phyloP scores from a whole-genome alignment of 2,329 filamentous ascomycete genomes.

The Scedosporium minutisporum region DNA sequence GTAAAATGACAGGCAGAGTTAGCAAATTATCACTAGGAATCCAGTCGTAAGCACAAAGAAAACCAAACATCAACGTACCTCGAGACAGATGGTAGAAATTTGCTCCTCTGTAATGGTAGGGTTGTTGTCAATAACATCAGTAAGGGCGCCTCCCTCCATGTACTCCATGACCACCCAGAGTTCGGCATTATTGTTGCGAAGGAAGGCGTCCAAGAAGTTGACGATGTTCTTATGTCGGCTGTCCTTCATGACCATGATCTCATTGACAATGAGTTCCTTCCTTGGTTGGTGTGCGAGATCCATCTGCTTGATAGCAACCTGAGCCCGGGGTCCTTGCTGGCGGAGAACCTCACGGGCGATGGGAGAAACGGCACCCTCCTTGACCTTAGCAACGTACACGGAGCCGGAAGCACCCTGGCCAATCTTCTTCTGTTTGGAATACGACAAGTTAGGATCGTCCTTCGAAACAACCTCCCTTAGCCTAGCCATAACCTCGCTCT shows the following conservation, averaged over 20 bases:
- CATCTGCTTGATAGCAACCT: constrained; percentile 99
- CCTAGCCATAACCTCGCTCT: constrained; percentile 93
- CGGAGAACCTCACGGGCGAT: constrained; percentile 71
- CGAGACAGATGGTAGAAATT: constrained; percentile 91
- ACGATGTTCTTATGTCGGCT: constrained; percentile 97
- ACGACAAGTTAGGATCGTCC: constrained; percentile 87
- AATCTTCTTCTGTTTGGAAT: constrained; percentile 99
- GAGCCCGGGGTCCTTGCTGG: constrained; percentile 68
- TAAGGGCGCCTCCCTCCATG: constrained; percentile 96
- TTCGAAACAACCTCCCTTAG: constrained; percentile 91
- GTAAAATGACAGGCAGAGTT: constrained; percentile 13
- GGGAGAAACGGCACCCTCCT: constrained; percentile 73
- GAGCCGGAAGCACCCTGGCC: constrained; percentile 96
- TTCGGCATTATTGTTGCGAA: constrained; percentile 88
- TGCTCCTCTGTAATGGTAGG: constrained; percentile 88
- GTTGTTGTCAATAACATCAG: constrained; percentile 98
- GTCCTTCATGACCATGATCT: constrained; percentile 99
- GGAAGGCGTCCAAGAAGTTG: constrained; percentile 94
- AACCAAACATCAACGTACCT: constrained; percentile 50
- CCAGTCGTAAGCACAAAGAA: background rate
- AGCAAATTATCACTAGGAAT: constrained; percentile 8
- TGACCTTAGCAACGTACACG: constrained; percentile 94
- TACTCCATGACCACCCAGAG: constrained; percentile 99
- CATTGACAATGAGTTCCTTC: constrained; percentile 97
- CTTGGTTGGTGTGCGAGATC: constrained; percentile 92